A percentile compares a stretch with the other conserved stretches of the same genome.
Evolutionary conservation across 768 basidiomycete genomes (phyloP).

Genomic region (Termitomyces sp.): DNA sequence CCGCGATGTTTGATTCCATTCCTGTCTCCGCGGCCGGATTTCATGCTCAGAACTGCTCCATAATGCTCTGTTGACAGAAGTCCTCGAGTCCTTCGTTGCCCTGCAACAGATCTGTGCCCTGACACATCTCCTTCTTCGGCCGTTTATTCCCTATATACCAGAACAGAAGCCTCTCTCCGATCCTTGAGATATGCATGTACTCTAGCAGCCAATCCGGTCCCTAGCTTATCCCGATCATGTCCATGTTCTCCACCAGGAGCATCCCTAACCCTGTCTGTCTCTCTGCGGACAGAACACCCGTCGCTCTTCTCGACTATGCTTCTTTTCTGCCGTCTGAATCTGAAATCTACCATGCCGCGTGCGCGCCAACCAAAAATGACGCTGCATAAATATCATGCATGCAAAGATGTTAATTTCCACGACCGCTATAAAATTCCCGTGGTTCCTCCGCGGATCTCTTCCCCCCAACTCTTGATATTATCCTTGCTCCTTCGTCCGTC

Average conservation of each 20-base stretch:
- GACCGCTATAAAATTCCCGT: background rate
- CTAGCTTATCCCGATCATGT: constrained; percentile 1
- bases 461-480: background rate
- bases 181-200: background rate
- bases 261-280: background rate
- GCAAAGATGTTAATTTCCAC: background rate
- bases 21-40: background rate
- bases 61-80: background rate
- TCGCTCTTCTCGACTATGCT: background rate
- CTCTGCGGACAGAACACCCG: background rate
- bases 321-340: background rate
- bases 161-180: background rate
- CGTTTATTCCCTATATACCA: background rate
- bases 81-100: background rate
- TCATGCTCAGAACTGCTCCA: background rate
- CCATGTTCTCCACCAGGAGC: constrained; percentile 6
- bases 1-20: too few species aligned
- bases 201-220: too few species aligned
- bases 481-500: background rate
- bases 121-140: background rate
- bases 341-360: constrained; percentile 1
- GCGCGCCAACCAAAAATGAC: background rate
- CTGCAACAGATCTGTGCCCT: background rate
- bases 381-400: constrained; percentile 6
- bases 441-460: background rate